These are phyloP conservation scores for Arthromyces matolae DNA, from an alignment of 768 basidiomycete genomes.

Conservation along the genomic window DNA sequence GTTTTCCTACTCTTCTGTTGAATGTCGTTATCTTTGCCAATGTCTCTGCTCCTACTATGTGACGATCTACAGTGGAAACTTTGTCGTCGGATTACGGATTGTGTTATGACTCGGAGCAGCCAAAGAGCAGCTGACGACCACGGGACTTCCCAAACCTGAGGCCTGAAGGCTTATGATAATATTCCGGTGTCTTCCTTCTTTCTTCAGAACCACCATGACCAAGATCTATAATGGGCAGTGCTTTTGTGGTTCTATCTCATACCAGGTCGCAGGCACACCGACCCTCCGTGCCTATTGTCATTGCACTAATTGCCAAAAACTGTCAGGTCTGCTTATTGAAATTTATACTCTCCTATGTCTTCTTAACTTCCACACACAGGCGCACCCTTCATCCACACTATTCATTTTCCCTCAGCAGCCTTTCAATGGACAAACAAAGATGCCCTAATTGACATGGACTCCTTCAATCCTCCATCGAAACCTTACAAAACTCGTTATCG, in stretches of 20 bases:
- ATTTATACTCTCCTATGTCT: neutral
- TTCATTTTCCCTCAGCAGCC: constrained; percentile 47
- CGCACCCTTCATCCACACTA: constrained; percentile 58
- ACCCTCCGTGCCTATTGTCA: constrained; percentile 63
- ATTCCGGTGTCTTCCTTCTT: too few species aligned
- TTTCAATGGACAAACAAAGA: constrained; percentile 54
- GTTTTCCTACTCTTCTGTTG: too few species aligned
- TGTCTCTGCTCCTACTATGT: too few species aligned
- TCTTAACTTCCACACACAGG: constrained; percentile 32
- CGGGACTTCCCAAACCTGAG: constrained; percentile 1
- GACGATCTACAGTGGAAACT: too few species aligned
- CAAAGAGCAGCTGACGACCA: too few species aligned
- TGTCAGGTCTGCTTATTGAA: constrained; percentile 39
- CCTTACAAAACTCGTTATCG: constrained; percentile 60
- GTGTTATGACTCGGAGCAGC: too few species aligned
- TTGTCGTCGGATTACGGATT: too few species aligned
- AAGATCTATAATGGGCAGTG: constrained; percentile 46
- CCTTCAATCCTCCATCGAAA: constrained; percentile 45
- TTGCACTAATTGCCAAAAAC: constrained; percentile 64
- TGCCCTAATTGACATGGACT: constrained; percentile 36
- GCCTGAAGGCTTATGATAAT: neutral
- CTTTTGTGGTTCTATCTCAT: constrained; percentile 53
- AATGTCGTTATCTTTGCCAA: too few species aligned
- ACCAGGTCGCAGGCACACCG: constrained; percentile 44
- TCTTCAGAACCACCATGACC: constrained; percentile 5